A percentile compares a stretch with the other conserved stretches of the same genome.
These are phyloP conservation scores for Ophiocytium majus DNA, from an alignment of 352 stramenopile species.

Conservation along the genomic window DNA sequence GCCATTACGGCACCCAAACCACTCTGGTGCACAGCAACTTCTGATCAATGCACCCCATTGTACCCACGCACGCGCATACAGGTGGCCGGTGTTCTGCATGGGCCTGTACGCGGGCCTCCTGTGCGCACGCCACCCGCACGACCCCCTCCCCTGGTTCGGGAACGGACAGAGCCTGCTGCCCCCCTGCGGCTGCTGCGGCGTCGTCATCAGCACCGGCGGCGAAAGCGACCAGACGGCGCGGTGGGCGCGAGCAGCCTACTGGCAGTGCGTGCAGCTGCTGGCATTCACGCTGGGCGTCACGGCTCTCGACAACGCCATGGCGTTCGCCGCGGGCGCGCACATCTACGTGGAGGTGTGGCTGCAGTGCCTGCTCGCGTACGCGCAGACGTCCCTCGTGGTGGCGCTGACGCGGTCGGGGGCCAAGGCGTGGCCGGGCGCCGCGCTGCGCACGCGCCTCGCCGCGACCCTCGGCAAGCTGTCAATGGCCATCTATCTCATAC, in stretches of 20 bases:
- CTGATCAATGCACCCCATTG: no score
- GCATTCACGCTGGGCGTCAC: not conserved
- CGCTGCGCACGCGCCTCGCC: not conserved
- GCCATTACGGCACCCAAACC: no score
- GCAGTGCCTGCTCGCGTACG: not conserved
- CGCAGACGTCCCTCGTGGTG: not conserved
- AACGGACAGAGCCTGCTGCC: not conserved
- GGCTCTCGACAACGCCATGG: not conserved
- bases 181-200: not conserved
- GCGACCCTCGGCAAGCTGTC: not conserved
- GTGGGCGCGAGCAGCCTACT: not conserved
- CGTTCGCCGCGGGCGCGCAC: not conserved
- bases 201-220: no score
- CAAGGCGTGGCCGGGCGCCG: not conserved
- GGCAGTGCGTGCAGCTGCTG: not conserved
- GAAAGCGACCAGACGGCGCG: not conserved
- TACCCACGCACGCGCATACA: no score
- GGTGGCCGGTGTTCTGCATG: slow-evolving; percentile 18
- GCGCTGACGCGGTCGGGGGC: not conserved
- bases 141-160: not conserved
- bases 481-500: slow-evolving; percentile 22
- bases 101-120: slow-evolving; percentile 21
- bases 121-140: not conserved
- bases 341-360: slow-evolving; percentile 17
- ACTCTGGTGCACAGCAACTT: no score